Evolutionary conservation across 768 basidiomycete species (phyloP).

Genomic region (Mycena polygramma): DNA sequence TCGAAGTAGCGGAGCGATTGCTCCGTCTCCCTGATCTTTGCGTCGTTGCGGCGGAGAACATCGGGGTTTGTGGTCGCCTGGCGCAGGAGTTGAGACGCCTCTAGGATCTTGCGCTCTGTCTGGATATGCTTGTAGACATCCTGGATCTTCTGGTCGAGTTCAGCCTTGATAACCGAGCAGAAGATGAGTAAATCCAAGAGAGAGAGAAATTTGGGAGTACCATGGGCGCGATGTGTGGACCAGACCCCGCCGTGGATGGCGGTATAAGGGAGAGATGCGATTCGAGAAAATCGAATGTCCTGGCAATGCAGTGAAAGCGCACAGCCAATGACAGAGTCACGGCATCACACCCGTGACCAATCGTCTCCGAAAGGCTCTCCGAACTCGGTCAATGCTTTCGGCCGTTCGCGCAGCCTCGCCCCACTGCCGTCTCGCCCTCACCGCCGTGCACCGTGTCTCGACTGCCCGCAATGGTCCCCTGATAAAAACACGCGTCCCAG

Average conservation of each 20-base stretch:
- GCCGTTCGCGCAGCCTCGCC: conserved; percentile 55
- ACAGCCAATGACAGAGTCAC: conserved; percentile 4
- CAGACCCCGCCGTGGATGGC: conserved; percentile 33
- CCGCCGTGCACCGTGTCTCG: conserved; percentile 49
- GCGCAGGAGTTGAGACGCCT: conserved; percentile 82
- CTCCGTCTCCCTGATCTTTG: conserved; percentile 89
- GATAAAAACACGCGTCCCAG: conserved; percentile 46
- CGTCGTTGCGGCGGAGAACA: conserved; percentile 84
- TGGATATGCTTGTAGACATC: conserved; percentile 91
- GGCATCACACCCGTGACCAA: background rate
- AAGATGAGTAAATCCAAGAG: conserved; percentile 19
- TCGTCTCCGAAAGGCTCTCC: background rate
- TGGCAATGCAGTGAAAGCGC: background rate
- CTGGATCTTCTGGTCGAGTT: conserved; percentile 94
- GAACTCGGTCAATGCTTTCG: conserved; percentile 7
- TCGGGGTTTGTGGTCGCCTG: conserved; percentile 90
- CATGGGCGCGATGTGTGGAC: conserved; percentile 34
- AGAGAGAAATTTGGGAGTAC: conserved; percentile 34
- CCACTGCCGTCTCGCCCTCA: conserved; percentile 59
- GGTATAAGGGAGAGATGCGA: conserved; percentile 21
- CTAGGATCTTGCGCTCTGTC: conserved; percentile 93
- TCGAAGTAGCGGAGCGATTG: conserved; percentile 90
- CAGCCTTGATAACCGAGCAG: conserved; percentile 55
- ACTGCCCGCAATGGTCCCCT: conserved; percentile 20
- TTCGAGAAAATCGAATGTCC: conserved; percentile 7